phyloP scores from a whole-genome alignment of 257 asterid genomes.

The Solanum sejunctum region DNA sequence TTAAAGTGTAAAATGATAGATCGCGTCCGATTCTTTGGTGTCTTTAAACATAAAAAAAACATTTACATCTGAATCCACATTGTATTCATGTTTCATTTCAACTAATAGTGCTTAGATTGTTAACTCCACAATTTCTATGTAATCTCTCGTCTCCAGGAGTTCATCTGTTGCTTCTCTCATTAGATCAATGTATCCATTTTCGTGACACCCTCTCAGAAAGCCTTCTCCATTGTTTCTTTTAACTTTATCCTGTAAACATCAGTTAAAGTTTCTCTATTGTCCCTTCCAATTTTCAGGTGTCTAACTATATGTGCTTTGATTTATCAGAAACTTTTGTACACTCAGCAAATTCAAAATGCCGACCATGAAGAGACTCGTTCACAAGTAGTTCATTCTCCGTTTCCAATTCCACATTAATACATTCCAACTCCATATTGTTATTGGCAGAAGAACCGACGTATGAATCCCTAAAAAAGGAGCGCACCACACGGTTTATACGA shows the following conservation, averaged over 20 bases:
- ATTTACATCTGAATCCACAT: no score
- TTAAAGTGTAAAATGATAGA: no score
- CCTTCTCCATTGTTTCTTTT: conserved; percentile 67
- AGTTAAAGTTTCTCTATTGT: background rate
- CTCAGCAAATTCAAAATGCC: conserved; percentile 30
- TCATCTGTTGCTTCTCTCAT: conserved; percentile 81
- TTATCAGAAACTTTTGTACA: conserved; percentile 17
- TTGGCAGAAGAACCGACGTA: conserved; percentile 16
- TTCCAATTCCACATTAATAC: conserved; percentile 31
- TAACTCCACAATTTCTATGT: background rate
- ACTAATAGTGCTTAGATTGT: no score
- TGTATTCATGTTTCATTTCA: no score
- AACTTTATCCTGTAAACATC: conserved; percentile 40
- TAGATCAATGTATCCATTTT: conserved; percentile 57
- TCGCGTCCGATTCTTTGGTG: no score
- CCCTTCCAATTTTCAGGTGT: background rate
- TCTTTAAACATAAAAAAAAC: no score
- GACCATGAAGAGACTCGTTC: conserved; percentile 82
- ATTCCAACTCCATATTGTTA: conserved; percentile 1
- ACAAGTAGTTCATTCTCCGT: conserved; percentile 69
- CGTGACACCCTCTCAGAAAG: conserved; percentile 86
- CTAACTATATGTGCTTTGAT: background rate
- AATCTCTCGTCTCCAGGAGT: conserved; percentile 63
- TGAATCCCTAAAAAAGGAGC: conserved; percentile 47
- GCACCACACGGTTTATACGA: conserved; percentile 28